A percentile compares a stretch with the other conserved stretches of the same genome.
Conservation (phyloP, 2,329 filamentous ascomycete genomes). For the Pseudogymnoascus sp. region DNA sequence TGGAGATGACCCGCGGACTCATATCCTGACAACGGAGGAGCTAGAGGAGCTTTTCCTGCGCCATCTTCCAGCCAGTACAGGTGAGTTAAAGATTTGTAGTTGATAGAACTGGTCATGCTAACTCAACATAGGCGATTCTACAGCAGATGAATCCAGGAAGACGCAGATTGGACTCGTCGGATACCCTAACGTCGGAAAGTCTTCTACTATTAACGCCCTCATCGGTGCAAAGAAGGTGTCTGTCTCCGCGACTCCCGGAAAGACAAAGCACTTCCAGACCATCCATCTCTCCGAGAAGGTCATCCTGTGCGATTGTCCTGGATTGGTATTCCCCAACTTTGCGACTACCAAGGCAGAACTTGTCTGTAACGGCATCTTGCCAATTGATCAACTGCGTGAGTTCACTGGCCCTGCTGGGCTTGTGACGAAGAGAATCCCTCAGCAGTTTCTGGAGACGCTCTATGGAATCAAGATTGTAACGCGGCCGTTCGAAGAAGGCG, state of each 20-base stretch:
- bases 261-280: slow-evolving; percentile 99
- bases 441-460: slow-evolving; percentile 80
- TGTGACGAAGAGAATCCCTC: slow-evolving; percentile 77
- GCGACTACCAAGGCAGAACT: slow-evolving; percentile 93
- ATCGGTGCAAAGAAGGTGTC: slow-evolving; percentile 98
- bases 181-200: slow-evolving; percentile 98
- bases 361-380: slow-evolving; percentile 88
- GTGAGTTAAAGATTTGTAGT: slow-evolving; percentile 32
- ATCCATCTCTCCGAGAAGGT: slow-evolving; percentile 88
- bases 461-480: slow-evolving; percentile 88
- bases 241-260: slow-evolving; percentile 92
- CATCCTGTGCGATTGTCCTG: slow-evolving; percentile 92
- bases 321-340: slow-evolving; percentile 97
- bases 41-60: slow-evolving; percentile 80
- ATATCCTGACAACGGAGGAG: slow-evolving; percentile 88
- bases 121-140: slow-evolving; percentile 29
- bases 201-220: slow-evolving; percentile 97
- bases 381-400: slow-evolving; percentile 93
- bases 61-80: slow-evolving; percentile 57
- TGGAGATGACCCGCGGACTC: slow-evolving; percentile 43
- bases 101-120: slow-evolving; percentile 19
- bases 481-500: slow-evolving; percentile 81
- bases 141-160: slow-evolving; percentile 50
- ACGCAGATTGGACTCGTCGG: slow-evolving; percentile 89
- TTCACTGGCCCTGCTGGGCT: slow-evolving; percentile 80